These are phyloP conservation scores for Monosporascus sp. DNA, from an alignment of 2,329 filamentous ascomycete genomes.

Conservation along the genomic window DNA sequence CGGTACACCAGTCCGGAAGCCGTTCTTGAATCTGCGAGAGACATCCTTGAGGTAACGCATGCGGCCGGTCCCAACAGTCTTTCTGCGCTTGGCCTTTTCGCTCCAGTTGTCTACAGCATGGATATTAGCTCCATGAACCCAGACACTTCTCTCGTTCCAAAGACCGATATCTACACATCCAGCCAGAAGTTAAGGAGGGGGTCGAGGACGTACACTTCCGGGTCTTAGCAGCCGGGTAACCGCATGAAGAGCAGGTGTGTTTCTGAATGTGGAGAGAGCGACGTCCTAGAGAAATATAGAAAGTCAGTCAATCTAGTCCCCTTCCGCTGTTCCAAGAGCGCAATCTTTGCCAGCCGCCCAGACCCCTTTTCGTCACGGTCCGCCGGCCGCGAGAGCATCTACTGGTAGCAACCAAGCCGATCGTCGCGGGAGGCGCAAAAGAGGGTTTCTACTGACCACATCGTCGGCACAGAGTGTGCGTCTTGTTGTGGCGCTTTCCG, in stretches of 20 bases:
- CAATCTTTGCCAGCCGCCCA: neutral
- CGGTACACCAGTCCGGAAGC: slow-evolving; percentile 86
- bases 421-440: slow-evolving; percentile 6
- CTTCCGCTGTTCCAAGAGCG: slow-evolving; percentile 1
- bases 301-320: slow-evolving; percentile 17
- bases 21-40: slow-evolving; percentile 92
- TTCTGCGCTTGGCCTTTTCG: slow-evolving; percentile 99
- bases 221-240: slow-evolving; percentile 95
- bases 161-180: neutral
- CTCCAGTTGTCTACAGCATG: slow-evolving; percentile 84
- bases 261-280: slow-evolving; percentile 99
- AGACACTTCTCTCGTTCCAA: neutral
- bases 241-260: slow-evolving; percentile 92
- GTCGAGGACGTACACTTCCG: slow-evolving; percentile 81
- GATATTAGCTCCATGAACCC: slow-evolving; percentile 1
- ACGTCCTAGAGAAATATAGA: slow-evolving; percentile 56
- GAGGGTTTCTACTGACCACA: slow-evolving; percentile 66
- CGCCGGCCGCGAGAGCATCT: too few species aligned
- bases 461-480: slow-evolving; percentile 96
- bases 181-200: neutral
- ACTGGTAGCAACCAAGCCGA: neutral
- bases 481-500: slow-evolving; percentile 82
- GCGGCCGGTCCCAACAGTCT: slow-evolving; percentile 96
- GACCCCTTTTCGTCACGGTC: too few species aligned
- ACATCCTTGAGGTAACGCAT: slow-evolving; percentile 93